Conservation (phyloP, 1,284 basidiomycete genomes). For the Cystobasidium pallidum region DNA sequence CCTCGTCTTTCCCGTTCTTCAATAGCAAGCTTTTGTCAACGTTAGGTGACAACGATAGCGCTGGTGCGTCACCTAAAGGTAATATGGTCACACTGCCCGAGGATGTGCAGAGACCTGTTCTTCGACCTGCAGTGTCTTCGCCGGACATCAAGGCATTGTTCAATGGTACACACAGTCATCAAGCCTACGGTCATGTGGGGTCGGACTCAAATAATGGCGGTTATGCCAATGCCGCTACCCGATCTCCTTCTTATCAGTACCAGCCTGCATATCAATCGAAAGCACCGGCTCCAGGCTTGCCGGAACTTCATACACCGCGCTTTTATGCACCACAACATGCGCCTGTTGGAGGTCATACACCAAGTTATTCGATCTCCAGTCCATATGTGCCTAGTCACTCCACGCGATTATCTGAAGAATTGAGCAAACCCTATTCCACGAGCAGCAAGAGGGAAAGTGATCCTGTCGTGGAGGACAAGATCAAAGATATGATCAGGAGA, state of each 20-base stretch:
- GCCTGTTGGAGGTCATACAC: neutral
- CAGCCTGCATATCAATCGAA: constrained; percentile 8
- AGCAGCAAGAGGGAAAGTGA: constrained; percentile 38
- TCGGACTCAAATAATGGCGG: neutral
- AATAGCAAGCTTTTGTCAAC: constrained; percentile 80
- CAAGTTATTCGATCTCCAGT: constrained; percentile 5
- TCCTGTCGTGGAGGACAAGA: constrained; percentile 37
- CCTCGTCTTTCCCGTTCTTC: constrained; percentile 91
- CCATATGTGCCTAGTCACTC: constrained; percentile 7
- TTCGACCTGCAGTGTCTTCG: constrained; percentile 81
- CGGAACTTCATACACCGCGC: constrained; percentile 34
- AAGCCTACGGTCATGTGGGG: constrained; percentile 32
- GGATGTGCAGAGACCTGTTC: constrained; percentile 46
- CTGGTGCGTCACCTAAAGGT: neutral
- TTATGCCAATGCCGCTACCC: neutral
- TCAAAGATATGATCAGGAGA: constrained; percentile 37
- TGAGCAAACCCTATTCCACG: neutral
- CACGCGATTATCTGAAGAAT: constrained; percentile 22
- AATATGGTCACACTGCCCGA: neutral
- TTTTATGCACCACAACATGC: constrained; percentile 4
- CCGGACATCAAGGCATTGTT: constrained; percentile 95
- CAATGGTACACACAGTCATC: constrained; percentile 63
- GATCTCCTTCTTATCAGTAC: constrained; percentile 13
- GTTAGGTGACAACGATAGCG: constrained; percentile 23
- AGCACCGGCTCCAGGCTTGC: neutral